These are phyloP conservation scores for Leccinum truebloodii DNA, from an alignment of 768 basidiomycete genomes.

Conservation along the genomic window DNA sequence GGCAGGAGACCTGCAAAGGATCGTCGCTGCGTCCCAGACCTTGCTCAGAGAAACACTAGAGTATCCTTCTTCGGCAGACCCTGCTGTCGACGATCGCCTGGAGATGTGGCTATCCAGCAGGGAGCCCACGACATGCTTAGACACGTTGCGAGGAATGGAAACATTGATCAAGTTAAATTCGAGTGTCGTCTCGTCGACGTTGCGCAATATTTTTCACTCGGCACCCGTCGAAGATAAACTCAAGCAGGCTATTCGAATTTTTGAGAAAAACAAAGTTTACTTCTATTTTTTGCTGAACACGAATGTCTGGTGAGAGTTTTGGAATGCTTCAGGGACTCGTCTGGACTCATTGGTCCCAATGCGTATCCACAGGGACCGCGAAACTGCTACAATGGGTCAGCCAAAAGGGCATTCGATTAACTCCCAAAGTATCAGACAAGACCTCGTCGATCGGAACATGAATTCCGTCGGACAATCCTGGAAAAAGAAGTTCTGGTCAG, in stretches of 20 bases:
- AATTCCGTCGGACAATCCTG: background rate
- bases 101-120: no score
- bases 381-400: background rate
- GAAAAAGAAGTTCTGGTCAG: background rate
- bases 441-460: background rate
- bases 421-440: background rate
- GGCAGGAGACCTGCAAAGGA: no score
- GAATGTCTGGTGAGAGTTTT: background rate
- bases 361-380: background rate
- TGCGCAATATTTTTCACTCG: no score
- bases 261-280: background rate
- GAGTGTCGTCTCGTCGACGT: no score
- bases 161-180: background rate
- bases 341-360: background rate
- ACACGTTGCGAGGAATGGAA: background rate
- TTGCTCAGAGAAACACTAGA: no score
- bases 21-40: no score
- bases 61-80: no score
- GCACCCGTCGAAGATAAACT: background rate
- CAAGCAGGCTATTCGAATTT: background rate
- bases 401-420: background rate
- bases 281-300: background rate
- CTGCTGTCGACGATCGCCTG: no score
- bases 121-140: no score
- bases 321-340: background rate